Percentiles rank a stretch among this genome's conserved stretches.
These are phyloP conservation scores for Bimuria novae-zelandiae DNA, from an alignment of 2,329 filamentous ascomycete genomes.

Conservation along the genomic window DNA sequence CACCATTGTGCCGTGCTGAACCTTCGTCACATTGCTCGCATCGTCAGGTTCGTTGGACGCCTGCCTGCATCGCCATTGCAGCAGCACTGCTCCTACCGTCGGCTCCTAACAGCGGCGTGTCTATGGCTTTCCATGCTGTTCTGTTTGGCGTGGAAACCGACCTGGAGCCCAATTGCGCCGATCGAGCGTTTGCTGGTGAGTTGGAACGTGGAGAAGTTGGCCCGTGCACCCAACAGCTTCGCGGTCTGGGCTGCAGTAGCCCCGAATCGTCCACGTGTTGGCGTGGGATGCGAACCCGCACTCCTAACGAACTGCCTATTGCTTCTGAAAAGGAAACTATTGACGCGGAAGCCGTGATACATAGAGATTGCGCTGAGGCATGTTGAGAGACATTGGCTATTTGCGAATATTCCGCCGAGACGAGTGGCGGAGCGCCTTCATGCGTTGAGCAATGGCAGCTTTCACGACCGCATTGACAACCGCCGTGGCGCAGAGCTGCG, in stretches of 20 bases:
- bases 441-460: background rate
- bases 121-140: too few relatives aligned
- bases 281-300: conserved; percentile 12
- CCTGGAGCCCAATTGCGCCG: background rate
- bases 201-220: conserved; percentile 24
- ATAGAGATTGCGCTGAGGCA: too few relatives aligned
- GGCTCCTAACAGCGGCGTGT: too few relatives aligned
- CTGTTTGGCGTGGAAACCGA: background rate
- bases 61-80: background rate
- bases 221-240: conserved; percentile 17
- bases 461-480: background rate
- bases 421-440: background rate
- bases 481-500: background rate
- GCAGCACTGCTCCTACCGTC: too few relatives aligned
- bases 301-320: background rate
- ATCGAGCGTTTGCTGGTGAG: background rate
- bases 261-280: background rate
- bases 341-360: background rate
- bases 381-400: too few relatives aligned
- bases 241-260: conserved; percentile 8
- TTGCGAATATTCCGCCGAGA: background rate
- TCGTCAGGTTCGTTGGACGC: background rate
- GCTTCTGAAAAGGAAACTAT: background rate
- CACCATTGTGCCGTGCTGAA: conserved; percentile 1
- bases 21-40: background rate